phyloP scores from a whole-genome alignment of 1,284 basidiomycete species.

The Athelia sp. region DNA sequence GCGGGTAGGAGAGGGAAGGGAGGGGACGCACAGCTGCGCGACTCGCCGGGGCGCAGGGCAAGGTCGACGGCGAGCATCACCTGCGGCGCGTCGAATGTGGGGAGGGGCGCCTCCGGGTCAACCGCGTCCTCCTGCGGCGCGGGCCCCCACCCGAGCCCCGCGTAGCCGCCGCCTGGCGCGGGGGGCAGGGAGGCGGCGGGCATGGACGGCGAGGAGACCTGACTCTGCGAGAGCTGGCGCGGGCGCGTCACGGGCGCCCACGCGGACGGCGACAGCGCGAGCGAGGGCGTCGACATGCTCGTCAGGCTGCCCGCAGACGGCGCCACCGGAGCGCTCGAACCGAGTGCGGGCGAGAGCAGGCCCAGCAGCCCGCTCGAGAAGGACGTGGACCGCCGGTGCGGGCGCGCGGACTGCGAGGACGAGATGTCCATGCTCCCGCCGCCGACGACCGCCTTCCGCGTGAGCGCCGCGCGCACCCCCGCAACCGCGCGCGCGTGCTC shows the following conservation, averaged over 20 bases:
- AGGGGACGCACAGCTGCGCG: slow-evolving; percentile 71
- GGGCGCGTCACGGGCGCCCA: slow-evolving; percentile 22
- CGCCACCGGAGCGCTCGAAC: not conserved
- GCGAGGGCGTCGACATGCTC: not conserved
- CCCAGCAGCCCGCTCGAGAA: slow-evolving; percentile 54
- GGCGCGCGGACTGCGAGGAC: slow-evolving; percentile 32
- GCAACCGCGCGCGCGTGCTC: slow-evolving; percentile 18
- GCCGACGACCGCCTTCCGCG: slow-evolving; percentile 51
- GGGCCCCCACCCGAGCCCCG: no score
- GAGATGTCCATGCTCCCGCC: slow-evolving; percentile 78
- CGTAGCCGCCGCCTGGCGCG: slow-evolving; percentile 4
- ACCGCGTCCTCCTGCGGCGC: slow-evolving; percentile 42
- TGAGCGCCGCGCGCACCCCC: slow-evolving; percentile 31
- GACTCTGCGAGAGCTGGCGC: slow-evolving; percentile 7
- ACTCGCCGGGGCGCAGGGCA: slow-evolving; percentile 72
- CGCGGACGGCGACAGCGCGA: slow-evolving; percentile 6
- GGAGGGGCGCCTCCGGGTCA: slow-evolving; percentile 66
- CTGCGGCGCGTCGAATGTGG: slow-evolving; percentile 78
- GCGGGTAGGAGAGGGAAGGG: slow-evolving; percentile 3
- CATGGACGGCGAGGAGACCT: not conserved
- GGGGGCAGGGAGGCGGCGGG: slow-evolving; percentile 6
- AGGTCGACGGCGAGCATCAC: slow-evolving; percentile 84
- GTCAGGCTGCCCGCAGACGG: slow-evolving; percentile 11
- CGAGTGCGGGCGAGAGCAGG: slow-evolving; percentile 32
- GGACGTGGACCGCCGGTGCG: slow-evolving; percentile 47